A percentile compares a stretch with the other conserved stretches of the same genome.
phyloP scores from a whole-genome alignment of 306 rosid species.

The Rubus parviflorus region DNA sequence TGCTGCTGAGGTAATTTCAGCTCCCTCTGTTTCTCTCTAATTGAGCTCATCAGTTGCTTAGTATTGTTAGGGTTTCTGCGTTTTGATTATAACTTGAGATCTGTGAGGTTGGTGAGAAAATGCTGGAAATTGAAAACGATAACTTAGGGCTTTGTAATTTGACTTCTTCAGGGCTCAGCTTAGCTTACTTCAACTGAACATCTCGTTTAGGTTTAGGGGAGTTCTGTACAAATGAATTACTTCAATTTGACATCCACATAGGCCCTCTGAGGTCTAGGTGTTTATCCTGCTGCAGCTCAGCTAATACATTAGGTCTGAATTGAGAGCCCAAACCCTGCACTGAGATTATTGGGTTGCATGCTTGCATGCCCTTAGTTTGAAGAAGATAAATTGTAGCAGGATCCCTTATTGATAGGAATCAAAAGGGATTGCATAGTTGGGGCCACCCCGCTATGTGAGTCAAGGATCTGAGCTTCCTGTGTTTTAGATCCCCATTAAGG shows the following conservation, averaged over 20 bases:
- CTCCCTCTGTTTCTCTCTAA: not conserved
- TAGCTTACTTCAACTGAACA: not conserved
- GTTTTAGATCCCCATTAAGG: not conserved
- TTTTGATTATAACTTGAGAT: not conserved
- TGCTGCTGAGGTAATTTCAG: slow-evolving; percentile 45
- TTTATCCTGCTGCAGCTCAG: not conserved
- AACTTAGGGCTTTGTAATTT: not conserved
- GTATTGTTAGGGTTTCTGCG: slow-evolving; percentile 1
- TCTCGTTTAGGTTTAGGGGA: not conserved
- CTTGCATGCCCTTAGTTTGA: not conserved
- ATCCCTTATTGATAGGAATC: not conserved
- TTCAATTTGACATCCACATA: not conserved
- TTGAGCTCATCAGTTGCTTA: not conserved
- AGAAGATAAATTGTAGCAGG: not conserved
- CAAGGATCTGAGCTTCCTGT: not conserved
- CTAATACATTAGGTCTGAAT: not conserved
- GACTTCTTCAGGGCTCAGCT: not conserved
- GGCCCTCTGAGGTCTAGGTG: not conserved
- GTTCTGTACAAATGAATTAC: not conserved
- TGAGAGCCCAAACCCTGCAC: not conserved
- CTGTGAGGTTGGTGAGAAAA: not conserved
- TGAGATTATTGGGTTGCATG: not conserved
- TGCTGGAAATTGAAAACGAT: not conserved
- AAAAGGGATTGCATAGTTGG: not conserved
- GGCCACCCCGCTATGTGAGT: not conserved